Base-by-base conservation (phyloP, 768 basidiomycete species). In the Auriscalpium orientale region DNA sequence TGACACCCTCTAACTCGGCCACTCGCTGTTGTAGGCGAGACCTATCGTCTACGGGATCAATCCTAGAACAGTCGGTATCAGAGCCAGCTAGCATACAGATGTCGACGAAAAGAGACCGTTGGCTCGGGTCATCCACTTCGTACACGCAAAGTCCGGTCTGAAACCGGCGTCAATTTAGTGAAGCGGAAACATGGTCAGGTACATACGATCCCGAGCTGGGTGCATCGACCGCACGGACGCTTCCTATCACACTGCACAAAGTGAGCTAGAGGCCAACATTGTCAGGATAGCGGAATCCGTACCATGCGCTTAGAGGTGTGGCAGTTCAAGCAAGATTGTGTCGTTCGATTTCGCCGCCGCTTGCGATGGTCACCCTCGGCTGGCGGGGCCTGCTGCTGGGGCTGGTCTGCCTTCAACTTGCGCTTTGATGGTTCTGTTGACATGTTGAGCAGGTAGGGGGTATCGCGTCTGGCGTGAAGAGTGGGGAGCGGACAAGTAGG, bases 121-220 rank as follows among this genome's bases (percentile, higher is more conserved):
- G 79, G 57, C 68, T 80, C 22, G 85, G 84, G 63, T 89, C 87
- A 63, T 91, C 89, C 8, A 91, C 81, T 67, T 92, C 88, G 62
- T 92, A 92, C 10, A 91, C 85, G 65, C 89, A 92, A 4, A 89
- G 74, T 1, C 88, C 89, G 49, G 87, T 90, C 87, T 89, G 45
- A 40, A 15, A 51, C 16, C 20, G 51, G 49, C 33, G 54, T 51
- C 38, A 47, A 53, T 3, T 43, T 28, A 48, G 45, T 13, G 43
- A 9, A 5, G n/a, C 34, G 44, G 15, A 18, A 9, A 35, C 22
- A 46, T 28, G n/a, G 16, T 43, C 46, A 8, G 35, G 65, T 60
- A 51, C 71, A 56, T 54, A 72, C 73, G 53, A 78, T 61, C 35
- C 70, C 74, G 8, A 75, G 67, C 45, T 77, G 67, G 51, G 71